Base-by-base conservation (phyloP, 495 filamentous ascomycete species). In the Podospora appendiculata region DNA sequence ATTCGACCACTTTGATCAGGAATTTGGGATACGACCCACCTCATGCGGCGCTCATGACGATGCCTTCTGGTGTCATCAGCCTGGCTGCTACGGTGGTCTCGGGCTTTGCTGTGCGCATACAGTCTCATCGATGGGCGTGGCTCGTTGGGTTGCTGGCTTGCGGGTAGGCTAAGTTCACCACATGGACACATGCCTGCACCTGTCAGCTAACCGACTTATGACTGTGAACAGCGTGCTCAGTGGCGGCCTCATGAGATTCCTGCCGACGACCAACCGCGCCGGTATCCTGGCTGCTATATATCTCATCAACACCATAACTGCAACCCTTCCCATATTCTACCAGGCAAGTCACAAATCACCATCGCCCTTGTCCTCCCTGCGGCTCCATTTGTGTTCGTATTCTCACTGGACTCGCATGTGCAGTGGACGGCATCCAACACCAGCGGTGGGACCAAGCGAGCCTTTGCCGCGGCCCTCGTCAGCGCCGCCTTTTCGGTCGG, bases 201-300 rank as follows among this genome's bases (percentile, higher is more conserved):
- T 25, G 9, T 9, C 6, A 19, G 16, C 47, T 54, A 49, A 62
- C 49, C n/a, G 25, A 35, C 6, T 8, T 11, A 0, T 12, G n/a
- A n/a, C n/a, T n/a, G 2, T 10, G 14, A 13, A 19, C 42, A 68
- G 65, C 8, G 67, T 84, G 44, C 66, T 82, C 48, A 83, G 83
- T 6, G 78, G 74, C 8, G 80, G 62, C 1, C 61, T 86, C 12
- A 76, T 86, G 70, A 82, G 80, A 2, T 85, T 85, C 62, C 64
- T 79, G 0, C 67, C 72, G 6, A 61, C 45, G 43, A 74, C 70
- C 56, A 66, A 68, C 58, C 48, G 36, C 13, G 67, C 67, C 0
- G 82, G 78, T 18, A 70, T 78, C 19, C 69, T 88, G 11, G 78
- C 78, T 5, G 84, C 83, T 10, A 79, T 85, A 45, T 87, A 85